Evolutionary conservation across 208 protist genomes (phyloP).

Genomic region (Trypanosoma grayi): DNA sequence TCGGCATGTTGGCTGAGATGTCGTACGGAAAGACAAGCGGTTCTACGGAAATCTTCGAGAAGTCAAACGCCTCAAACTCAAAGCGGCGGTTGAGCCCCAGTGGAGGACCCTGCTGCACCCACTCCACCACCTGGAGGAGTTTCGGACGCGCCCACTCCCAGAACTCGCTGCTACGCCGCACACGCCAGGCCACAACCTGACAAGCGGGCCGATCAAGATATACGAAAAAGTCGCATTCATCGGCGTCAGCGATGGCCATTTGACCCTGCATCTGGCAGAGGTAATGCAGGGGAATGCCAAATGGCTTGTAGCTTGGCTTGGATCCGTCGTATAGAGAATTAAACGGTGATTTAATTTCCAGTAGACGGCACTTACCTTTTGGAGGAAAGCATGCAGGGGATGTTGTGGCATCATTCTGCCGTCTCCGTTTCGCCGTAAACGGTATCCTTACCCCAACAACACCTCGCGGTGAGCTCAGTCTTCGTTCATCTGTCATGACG

Average conservation of each 20-base stretch:
- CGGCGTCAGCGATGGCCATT: slow-evolving; percentile 77
- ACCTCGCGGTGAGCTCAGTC: background rate
- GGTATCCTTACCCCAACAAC: slow-evolving; percentile 37
- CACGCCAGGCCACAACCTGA: slow-evolving; percentile 79
- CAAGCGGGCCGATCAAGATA: slow-evolving; percentile 58
- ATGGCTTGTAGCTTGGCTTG: slow-evolving; percentile 41
- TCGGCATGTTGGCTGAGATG: slow-evolving; percentile 37
- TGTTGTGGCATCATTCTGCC: background rate
- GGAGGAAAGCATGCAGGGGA: background rate
- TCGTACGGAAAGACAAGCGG: slow-evolving; percentile 82
- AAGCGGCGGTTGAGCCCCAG: slow-evolving; percentile 56
- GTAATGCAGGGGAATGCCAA: slow-evolving; percentile 84
- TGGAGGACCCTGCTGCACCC: slow-evolving; percentile 63
- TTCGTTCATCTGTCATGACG: background rate
- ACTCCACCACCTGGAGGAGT: slow-evolving; percentile 56
- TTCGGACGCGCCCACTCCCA: slow-evolving; percentile 84
- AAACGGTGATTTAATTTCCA: slow-evolving; percentile 90
- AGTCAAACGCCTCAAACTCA: slow-evolving; percentile 69
- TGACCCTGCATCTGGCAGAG: slow-evolving; percentile 91
- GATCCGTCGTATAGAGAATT: slow-evolving; percentile 57
- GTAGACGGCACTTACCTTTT: slow-evolving; percentile 30
- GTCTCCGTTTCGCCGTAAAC: slow-evolving; percentile 34
- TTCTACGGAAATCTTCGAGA: slow-evolving; percentile 43
- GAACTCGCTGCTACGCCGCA: slow-evolving; percentile 58
- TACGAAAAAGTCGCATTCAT: slow-evolving; percentile 92